phyloP scores from a whole-genome alignment of 352 stramenopile genomes.

The Pythium aquatile region DNA sequence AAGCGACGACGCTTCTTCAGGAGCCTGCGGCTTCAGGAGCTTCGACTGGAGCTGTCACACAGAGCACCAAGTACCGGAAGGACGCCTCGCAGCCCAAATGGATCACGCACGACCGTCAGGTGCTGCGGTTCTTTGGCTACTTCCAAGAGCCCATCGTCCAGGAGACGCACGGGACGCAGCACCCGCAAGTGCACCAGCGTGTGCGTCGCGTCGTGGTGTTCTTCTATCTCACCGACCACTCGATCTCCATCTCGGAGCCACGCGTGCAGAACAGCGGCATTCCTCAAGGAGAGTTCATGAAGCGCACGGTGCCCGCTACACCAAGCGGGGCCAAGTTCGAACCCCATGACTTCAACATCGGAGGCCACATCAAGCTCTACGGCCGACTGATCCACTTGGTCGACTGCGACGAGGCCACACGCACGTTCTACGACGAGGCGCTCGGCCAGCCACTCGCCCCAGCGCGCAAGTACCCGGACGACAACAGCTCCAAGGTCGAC shows the following conservation, averaged over 20 bases:
- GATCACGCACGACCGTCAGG: constrained; percentile 73
- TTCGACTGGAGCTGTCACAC: neutral
- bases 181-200: constrained; percentile 21
- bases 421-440: constrained; percentile 74
- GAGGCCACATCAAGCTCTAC: constrained; percentile 74
- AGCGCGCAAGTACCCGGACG: constrained; percentile 76
- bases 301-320: constrained; percentile 50
- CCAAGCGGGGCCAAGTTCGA: constrained; percentile 37
- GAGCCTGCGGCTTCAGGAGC: neutral
- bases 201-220: constrained; percentile 70
- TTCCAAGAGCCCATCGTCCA: constrained; percentile 69
- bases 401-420: constrained; percentile 87
- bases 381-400: constrained; percentile 81
- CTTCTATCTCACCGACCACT: constrained; percentile 83
- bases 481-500: constrained; percentile 44
- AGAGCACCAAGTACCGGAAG: constrained; percentile 44
- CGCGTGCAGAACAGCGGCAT: constrained; percentile 86
- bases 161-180: constrained; percentile 20
- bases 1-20: neutral
- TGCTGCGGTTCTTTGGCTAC: constrained; percentile 91
- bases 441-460: constrained; percentile 32
- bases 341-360: constrained; percentile 79
- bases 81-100: constrained; percentile 54
- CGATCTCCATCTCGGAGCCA: constrained; percentile 87
- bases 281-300: constrained; percentile 88